Conservation (phyloP, 1,139 yeast genomes). For the Scheffersomyces illinoinensis region DNA sequence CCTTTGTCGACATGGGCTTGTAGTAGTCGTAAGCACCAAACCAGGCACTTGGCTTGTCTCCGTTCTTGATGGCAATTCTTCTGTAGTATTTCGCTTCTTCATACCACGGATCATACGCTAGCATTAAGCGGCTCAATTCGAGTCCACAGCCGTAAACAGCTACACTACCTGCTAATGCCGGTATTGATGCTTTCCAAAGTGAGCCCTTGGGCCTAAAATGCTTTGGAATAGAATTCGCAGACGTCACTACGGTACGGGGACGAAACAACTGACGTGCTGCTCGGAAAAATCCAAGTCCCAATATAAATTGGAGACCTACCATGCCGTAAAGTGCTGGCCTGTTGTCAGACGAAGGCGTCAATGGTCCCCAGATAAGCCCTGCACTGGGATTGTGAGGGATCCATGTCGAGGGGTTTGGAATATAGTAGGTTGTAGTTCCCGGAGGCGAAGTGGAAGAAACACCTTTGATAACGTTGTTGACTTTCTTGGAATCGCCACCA, state of each 20-base stretch:
- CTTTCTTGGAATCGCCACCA: neutral
- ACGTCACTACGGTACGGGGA: neutral
- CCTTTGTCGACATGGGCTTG: conserved; percentile 51
- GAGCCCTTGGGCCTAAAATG: conserved; percentile 7
- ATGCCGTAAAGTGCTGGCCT: conserved; percentile 47
- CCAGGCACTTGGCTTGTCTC: conserved; percentile 53
- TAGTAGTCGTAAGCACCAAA: conserved; percentile 57
- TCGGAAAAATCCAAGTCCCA: conserved; percentile 38
- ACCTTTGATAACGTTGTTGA: conserved; percentile 3
- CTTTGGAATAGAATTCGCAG: conserved; percentile 10
- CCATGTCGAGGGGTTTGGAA: conserved; percentile 23
- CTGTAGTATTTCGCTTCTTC: conserved; percentile 58
- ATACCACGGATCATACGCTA: conserved; percentile 65
- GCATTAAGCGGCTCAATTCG: conserved; percentile 48
- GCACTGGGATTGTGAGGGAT: conserved; percentile 51
- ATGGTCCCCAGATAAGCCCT: conserved; percentile 64
- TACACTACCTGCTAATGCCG: conserved; percentile 21
- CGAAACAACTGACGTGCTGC: conserved; percentile 20
- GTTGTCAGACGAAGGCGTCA: conserved; percentile 65
- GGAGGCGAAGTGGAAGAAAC: conserved; percentile 8
- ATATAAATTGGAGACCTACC: conserved; percentile 46
- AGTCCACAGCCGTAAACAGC: conserved; percentile 41
- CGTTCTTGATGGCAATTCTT: conserved; percentile 40
- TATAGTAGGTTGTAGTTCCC: conserved; percentile 15
- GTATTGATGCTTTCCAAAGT: conserved; percentile 10